Evolutionary conservation across 2,329 filamentous ascomycete species (phyloP).

Genomic region (Cadophora luteo-olivacea): DNA sequence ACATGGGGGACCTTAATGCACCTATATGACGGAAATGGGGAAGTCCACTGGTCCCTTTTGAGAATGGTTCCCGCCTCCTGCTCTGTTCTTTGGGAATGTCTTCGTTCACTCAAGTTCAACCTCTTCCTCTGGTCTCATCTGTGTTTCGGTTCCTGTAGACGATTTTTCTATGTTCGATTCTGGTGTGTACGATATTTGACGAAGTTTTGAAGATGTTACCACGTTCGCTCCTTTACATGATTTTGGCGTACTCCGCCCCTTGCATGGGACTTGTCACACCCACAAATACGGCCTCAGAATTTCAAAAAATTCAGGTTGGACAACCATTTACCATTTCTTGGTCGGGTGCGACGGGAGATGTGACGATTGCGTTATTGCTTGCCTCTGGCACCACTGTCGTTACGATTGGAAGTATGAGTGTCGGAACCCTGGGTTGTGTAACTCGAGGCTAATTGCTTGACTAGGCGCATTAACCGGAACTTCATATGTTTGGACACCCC

Average conservation of each 20-base stretch:
- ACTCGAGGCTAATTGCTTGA: conserved; percentile 7
- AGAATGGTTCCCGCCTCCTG: conserved; percentile 10
- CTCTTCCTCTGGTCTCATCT: conserved; percentile 7
- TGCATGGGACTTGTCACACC: conserved; percentile 12
- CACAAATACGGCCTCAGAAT: conserved; percentile 18
- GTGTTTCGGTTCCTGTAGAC: background rate
- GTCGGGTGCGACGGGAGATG: conserved; percentile 19
- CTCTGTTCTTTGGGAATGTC: conserved; percentile 3
- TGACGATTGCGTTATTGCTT: conserved; percentile 15
- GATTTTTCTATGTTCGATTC: background rate
- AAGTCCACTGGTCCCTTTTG: conserved; percentile 3
- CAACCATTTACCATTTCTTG: conserved; percentile 16
- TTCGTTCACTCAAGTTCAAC: conserved; percentile 8
- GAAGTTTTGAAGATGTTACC: conserved; percentile 16
- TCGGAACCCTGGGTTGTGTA: conserved; percentile 2
- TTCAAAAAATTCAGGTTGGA: conserved; percentile 13
- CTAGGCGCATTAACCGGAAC: conserved; percentile 7
- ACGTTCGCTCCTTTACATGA: conserved; percentile 13
- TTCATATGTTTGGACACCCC: conserved; percentile 20
- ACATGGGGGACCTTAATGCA: conserved; percentile 16
- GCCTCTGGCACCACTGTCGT: conserved; percentile 12
- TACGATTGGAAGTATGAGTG: conserved; percentile 12
- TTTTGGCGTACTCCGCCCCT: conserved; percentile 15
- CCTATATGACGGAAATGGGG: conserved; percentile 17
- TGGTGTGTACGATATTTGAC: conserved; percentile 11